Evolutionary conservation across 176 grass and related monocot genomes (phyloP), one percentile per base, ranked within the genome.

Genomic region (Eragrostis nindensis): DNA sequence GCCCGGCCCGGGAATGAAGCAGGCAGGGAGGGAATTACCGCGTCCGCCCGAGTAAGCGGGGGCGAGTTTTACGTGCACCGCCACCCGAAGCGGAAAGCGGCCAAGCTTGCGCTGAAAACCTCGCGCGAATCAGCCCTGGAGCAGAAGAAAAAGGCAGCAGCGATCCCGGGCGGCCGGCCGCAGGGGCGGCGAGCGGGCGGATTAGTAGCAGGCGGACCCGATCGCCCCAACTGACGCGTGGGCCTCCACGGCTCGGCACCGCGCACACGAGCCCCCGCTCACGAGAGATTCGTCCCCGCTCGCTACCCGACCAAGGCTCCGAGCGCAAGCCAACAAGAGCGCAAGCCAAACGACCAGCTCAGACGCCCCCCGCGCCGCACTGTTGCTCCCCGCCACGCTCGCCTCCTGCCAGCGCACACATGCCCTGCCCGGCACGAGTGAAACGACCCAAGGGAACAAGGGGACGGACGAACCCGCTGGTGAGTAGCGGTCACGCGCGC

Each of bases 311-410:
- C 74, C 68, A 73, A 84, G 70, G n/a, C 45, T 80, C 77, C 65
- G 57, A 71, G 78, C 73, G 48, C 65, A 82, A 82, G 48, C 27
- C 73, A 89, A 82, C 87, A 89, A 76, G n/a, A 12, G 65, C 45
- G 19, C 64, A 8, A 29, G 66, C 81, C 86, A 63, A 46, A 39
- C 70, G 18, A 57, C 45, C 77, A 57, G 60, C 87, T 70, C 76
- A 70, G 38, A 43, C 47, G n/a, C 16, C 5, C n/a, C 15, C 7
- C 63, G 17, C 30, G 18, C 7, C 11, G 19, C 62, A 52, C 29
- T 53, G 76, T 25, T 79, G 30, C 62, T 30, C 42, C 42, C 50
- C 6, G 5, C 53, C 21, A 59, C 59, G 14, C 39, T n/a, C 29
- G 6, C 66, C 19, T 12, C 29, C 48, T 27, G 73, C 73, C 29